Evolutionary conservation across 2,329 filamentous ascomycete species (phyloP).

Genomic region (Penicillium sp.): DNA sequence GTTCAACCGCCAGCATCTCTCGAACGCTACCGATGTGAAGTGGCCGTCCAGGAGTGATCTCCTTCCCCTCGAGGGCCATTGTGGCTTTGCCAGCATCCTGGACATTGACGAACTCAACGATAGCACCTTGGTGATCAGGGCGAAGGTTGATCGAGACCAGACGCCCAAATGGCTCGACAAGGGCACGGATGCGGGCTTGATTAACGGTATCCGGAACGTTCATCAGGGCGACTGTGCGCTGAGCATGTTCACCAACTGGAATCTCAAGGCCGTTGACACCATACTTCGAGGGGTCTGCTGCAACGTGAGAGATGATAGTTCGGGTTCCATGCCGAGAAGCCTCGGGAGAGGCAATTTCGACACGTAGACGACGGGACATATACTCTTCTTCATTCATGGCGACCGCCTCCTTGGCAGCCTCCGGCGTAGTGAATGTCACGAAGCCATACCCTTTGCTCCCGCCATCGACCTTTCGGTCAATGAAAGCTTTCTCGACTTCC

Average conservation of each 20-base stretch:
- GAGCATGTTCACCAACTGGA: slow-evolving; percentile 46
- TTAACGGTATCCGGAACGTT: slow-evolving; percentile 91
- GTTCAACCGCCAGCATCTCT: slow-evolving; percentile 47
- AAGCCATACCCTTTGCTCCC: slow-evolving; percentile 75
- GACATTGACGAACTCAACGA: slow-evolving; percentile 73
- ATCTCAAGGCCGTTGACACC: slow-evolving; percentile 42
- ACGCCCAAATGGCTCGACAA: slow-evolving; percentile 67
- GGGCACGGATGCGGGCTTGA: slow-evolving; percentile 70
- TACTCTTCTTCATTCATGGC: slow-evolving; percentile 69
- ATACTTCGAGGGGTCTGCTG: slow-evolving; percentile 37
- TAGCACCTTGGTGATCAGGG: slow-evolving; percentile 77
- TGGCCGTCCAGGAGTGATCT: slow-evolving; percentile 43
- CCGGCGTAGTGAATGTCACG: slow-evolving; percentile 67
- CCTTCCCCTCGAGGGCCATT: slow-evolving; percentile 46
- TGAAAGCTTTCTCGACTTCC: slow-evolving; percentile 65
- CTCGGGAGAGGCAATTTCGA: slow-evolving; percentile 51
- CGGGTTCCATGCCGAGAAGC: slow-evolving; percentile 43
- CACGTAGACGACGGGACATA: slow-evolving; percentile 63
- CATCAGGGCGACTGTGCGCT: slow-evolving; percentile 75
- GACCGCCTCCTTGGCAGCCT: slow-evolving; percentile 62
- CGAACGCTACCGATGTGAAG: slow-evolving; percentile 50
- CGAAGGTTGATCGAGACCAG: slow-evolving; percentile 74
- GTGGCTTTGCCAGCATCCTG: slow-evolving; percentile 62
- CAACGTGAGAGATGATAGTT: slow-evolving; percentile 44
- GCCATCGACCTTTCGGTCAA: slow-evolving; percentile 65